Evolutionary conservation across 495 filamentous ascomycete genomes (phyloP), one percentile per base, ranked within the genome.

Genomic region (Rusavskia elegans): DNA sequence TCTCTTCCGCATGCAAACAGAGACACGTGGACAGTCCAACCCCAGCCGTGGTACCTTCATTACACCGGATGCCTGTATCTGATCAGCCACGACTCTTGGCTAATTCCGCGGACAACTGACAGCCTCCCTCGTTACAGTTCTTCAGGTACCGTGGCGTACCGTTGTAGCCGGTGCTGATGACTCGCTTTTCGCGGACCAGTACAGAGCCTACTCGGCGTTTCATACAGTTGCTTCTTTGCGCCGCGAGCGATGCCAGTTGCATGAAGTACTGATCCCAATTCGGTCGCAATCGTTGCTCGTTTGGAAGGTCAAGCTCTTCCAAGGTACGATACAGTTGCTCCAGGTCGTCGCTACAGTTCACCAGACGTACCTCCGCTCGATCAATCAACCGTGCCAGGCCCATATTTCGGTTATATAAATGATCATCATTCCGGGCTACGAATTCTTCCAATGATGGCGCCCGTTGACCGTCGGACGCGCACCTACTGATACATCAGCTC

Each of bases 221-320:
- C 92, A 98, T 98, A 70, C 92, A 98, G 64, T 98, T 98, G 64
- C 83, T 85, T 56, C 92, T 76, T 56, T 85, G 86, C 2, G 92
- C 86, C 9, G 92, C 92, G 45, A 97, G 80, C 16, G 87, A 90
- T 9, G 90, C 89, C 6, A 98, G 73, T 51, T 85, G 75, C 92
- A 98, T 98, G 65, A 98, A 98, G 68, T 98, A 98, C 57, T 87
- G 77, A 65, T 98, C 92, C 92, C 92, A 98, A 53, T 76, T 84
- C n/a, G 92, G 92, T 1, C 92, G 78, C 27, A 97, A 69, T 3
- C 92, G 82, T 58, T 85, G 73, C 32, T 83, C 78, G 63, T 92
- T 79, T 11, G 84, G 72, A 32, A 97, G 72, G 59, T 92, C 75
- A 7, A 95, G 76, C 19, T 70, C 65, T 45, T 74, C 67, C 9